phyloP scores from a whole-genome alignment of 2,329 filamentous ascomycete genomes.

The Amylocarpus encephaloides region DNA sequence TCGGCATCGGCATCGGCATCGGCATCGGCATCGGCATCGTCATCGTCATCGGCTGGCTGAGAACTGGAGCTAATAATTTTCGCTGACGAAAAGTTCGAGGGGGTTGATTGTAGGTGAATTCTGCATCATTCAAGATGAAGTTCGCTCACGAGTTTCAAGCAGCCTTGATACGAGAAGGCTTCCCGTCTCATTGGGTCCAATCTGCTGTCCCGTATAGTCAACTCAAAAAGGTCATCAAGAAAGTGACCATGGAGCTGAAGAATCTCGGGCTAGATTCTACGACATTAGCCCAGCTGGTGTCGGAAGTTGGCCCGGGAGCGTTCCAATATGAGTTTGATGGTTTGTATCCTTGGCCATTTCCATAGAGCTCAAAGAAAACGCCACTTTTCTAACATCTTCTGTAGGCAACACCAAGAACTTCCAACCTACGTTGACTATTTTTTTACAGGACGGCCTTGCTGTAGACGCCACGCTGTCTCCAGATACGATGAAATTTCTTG shows the following conservation, averaged over 20 bases:
- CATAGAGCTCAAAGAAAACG: neutral
- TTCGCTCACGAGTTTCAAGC: slow-evolving; percentile 75
- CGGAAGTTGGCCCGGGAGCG: slow-evolving; percentile 22
- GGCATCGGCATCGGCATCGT: no score
- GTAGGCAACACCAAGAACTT: slow-evolving; percentile 42
- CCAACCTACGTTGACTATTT: slow-evolving; percentile 63
- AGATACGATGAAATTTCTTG: slow-evolving; percentile 54
- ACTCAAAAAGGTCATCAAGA: slow-evolving; percentile 85
- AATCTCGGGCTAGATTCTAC: slow-evolving; percentile 65
- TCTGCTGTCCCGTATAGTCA: slow-evolving; percentile 77
- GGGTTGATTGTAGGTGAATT: no score
- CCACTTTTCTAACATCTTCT: neutral
- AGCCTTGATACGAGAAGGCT: slow-evolving; percentile 63
- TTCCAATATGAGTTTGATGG: slow-evolving; percentile 52
- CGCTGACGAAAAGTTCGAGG: no score
- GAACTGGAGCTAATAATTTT: no score
- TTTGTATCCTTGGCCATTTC: slow-evolving; percentile 22
- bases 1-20: no score
- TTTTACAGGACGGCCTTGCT: slow-evolving; percentile 57
- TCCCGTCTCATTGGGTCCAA: slow-evolving; percentile 64
- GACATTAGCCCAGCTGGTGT: slow-evolving; percentile 59
- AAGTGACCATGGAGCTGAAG: slow-evolving; percentile 60
- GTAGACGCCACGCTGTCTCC: slow-evolving; percentile 58
- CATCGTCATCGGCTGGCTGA: neutral
- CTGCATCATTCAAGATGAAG: slow-evolving; percentile 55